Conservation (phyloP, 176 grass and related monocot species). For the Tillandsia leiboldiana region DNA sequence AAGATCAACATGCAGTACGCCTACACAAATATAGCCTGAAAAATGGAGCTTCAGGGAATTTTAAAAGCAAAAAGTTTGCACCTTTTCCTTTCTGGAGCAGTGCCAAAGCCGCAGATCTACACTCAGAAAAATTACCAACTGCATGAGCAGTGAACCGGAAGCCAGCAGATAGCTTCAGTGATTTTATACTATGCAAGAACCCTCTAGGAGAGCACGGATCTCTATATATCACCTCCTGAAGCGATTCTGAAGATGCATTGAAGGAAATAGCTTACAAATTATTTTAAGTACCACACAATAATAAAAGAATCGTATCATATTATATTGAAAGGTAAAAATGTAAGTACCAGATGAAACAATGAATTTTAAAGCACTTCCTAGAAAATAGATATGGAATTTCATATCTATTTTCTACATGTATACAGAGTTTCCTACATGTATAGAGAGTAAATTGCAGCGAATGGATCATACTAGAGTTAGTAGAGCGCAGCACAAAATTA, state of each 20-base stretch:
- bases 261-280: slow-evolving; percentile 17
- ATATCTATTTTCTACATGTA: too few species aligned
- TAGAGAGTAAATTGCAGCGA: too few species aligned
- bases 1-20: neutral
- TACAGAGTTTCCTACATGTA: too few species aligned
- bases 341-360: too few species aligned
- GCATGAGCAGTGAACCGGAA: slow-evolving; percentile 32
- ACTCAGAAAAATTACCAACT: slow-evolving; percentile 71
- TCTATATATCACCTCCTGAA: slow-evolving; percentile 45
- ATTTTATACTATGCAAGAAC: slow-evolving; percentile 25
- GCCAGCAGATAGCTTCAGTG: slow-evolving; percentile 36
- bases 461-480: too few species aligned
- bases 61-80: slow-evolving; percentile 1
- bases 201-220: slow-evolving; percentile 87
- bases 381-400: too few species aligned
- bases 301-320: neutral
- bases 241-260: slow-evolving; percentile 47
- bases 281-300: slow-evolving; percentile 10
- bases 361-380: too few species aligned
- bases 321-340: too few species aligned
- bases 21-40: neutral
- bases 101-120: slow-evolving; percentile 51
- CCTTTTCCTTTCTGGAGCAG: slow-evolving; percentile 82
- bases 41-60: neutral
- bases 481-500: too few species aligned